Evolutionary conservation across 164 flowering plant species (phyloP).

Genomic region (Saururus chinensis): DNA sequence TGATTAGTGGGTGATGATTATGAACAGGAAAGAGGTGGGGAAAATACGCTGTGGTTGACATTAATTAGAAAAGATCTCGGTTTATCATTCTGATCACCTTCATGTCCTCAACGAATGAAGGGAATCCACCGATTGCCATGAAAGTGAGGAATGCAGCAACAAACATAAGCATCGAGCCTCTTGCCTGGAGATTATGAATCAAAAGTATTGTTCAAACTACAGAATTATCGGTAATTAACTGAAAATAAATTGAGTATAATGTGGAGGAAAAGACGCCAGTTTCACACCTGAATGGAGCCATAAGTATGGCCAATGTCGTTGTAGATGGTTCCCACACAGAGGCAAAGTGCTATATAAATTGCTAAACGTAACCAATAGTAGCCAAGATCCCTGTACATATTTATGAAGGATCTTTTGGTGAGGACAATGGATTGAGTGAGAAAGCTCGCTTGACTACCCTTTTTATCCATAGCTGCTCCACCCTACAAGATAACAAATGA

Average conservation of each 20-base stretch:
- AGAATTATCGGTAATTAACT: neutral
- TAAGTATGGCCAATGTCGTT: slow-evolving; percentile 25
- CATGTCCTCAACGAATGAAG: slow-evolving; percentile 50
- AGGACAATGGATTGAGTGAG: slow-evolving; percentile 27
- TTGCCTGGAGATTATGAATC: slow-evolving; percentile 15
- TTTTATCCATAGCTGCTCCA: slow-evolving; percentile 15
- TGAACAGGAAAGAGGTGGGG: too few species aligned
- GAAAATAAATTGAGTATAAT: neutral
- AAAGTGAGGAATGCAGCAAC: slow-evolving; percentile 34
- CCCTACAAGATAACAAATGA: slow-evolving; percentile 9
- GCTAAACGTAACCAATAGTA: slow-evolving; percentile 58
- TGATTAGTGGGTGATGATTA: neutral
- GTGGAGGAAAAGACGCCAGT: neutral
- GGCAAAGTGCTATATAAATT: slow-evolving; percentile 22
- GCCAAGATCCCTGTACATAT: slow-evolving; percentile 59
- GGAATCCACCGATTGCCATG: slow-evolving; percentile 51
- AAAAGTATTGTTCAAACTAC: too few species aligned
- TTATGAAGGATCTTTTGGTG: slow-evolving; percentile 41
- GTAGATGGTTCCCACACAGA: slow-evolving; percentile 42
- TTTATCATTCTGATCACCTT: slow-evolving; percentile 17
- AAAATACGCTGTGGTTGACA: too few species aligned
- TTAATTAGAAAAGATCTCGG: too few species aligned
- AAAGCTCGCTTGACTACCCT: slow-evolving; percentile 26
- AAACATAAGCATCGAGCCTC: slow-evolving; percentile 35
- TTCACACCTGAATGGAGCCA: slow-evolving; percentile 32